Evolutionary conservation across 2,329 filamentous ascomycete species (phyloP).

Genomic region (Aureobasidium leucospermi): DNA sequence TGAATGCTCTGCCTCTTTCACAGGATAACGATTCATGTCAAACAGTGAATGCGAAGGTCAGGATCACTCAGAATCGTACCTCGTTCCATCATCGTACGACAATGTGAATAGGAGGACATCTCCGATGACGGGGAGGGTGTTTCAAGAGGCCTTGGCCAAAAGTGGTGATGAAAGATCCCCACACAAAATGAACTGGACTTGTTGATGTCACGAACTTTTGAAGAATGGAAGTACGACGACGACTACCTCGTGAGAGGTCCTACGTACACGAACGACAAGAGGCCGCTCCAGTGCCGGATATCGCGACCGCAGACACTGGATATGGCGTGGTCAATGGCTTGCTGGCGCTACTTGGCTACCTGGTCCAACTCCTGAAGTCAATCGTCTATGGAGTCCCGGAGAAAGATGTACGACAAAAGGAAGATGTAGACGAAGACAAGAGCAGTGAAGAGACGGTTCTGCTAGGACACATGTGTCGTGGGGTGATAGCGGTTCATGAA

Average conservation of each 20-base stretch:
- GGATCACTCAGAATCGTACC: not conserved
- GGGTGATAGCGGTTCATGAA: not conserved
- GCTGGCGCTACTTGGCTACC: not conserved
- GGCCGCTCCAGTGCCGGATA: not conserved
- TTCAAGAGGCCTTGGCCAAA: constrained; percentile 7
- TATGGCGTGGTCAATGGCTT: not conserved
- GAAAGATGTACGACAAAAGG: not conserved
- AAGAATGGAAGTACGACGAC: constrained; percentile 7
- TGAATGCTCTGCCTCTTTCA: too few relatives aligned
- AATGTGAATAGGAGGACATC: not conserved
- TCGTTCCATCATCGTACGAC: not conserved
- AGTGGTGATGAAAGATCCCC: not conserved
- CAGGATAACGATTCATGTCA: not conserved
- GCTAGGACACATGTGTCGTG: not conserved
- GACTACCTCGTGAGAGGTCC: constrained; percentile 10
- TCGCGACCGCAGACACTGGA: not conserved
- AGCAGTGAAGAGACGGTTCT: not conserved
- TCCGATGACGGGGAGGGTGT: not conserved
- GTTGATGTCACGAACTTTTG: constrained; percentile 6
- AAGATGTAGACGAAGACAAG: constrained; percentile 1
- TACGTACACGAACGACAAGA: not conserved
- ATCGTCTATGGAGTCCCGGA: not conserved
- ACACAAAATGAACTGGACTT: not conserved
- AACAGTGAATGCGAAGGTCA: too few relatives aligned
- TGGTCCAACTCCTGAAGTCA: not conserved